Evolutionary conservation across 805 yeast species (phyloP).

Genomic region (Hanseniaspora thailandica): DNA sequence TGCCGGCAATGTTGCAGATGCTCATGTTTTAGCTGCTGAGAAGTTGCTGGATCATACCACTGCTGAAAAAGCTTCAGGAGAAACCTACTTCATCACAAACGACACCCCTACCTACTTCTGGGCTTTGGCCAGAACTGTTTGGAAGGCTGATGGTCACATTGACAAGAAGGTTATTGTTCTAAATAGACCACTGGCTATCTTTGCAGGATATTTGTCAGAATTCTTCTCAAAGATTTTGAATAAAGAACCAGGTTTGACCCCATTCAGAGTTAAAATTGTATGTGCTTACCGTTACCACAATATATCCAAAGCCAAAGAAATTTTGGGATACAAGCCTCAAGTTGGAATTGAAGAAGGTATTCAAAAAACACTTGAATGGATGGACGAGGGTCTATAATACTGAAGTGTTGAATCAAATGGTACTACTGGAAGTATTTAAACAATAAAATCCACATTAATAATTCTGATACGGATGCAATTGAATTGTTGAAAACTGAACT

Average conservation of each 20-base stretch:
- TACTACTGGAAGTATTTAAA: not conserved
- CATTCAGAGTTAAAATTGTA: constrained; percentile 83
- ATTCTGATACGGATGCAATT: too few relatives aligned
- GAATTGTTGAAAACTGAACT: too few relatives aligned
- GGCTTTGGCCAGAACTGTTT: constrained; percentile 91
- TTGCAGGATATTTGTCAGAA: constrained; percentile 71
- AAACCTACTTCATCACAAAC: constrained; percentile 80
- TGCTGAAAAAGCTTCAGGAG: constrained; percentile 55
- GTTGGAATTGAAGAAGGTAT: constrained; percentile 74
- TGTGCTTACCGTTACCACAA: constrained; percentile 92
- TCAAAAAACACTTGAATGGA: constrained; percentile 68
- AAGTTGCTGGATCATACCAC: constrained; percentile 43
- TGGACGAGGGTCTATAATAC: constrained; percentile 48
- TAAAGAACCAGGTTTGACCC: constrained; percentile 87
- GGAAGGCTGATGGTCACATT: constrained; percentile 91
- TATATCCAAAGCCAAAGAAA: constrained; percentile 68
- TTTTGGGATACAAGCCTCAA: constrained; percentile 69
- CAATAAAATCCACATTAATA: not conserved
- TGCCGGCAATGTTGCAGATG: constrained; percentile 96
- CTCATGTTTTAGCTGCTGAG: constrained; percentile 86
- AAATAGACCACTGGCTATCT: constrained; percentile 62
- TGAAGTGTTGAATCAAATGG: constrained; percentile 17
- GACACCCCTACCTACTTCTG: constrained; percentile 93
- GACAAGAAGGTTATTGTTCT: constrained; percentile 59
- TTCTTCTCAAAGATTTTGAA: constrained; percentile 57